Percentiles rank a stretch among this genome's conserved stretches.
phyloP scores from a whole-genome alignment of 2,329 filamentous ascomycete species.

The Xylariaceae sp. region DNA sequence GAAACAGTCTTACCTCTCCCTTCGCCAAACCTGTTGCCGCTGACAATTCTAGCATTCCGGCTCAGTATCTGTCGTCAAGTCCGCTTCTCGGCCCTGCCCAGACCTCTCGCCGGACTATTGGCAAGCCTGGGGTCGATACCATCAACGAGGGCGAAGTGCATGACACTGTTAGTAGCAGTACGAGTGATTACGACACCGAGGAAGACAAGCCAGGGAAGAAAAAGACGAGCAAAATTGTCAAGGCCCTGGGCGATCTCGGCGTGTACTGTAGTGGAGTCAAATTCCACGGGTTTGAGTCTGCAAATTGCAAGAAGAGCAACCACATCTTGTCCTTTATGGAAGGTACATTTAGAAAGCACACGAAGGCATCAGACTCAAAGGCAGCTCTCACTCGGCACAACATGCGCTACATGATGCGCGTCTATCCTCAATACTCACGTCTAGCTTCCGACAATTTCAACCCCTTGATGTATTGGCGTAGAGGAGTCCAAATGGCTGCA shows the following conservation, averaged over 20 bases:
- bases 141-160: conserved; percentile 55
- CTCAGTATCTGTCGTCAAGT: conserved; percentile 50
- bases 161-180: conserved; percentile 53
- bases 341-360: conserved; percentile 77
- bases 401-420: conserved; percentile 83
- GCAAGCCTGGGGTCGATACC: conserved; percentile 49
- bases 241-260: conserved; percentile 77
- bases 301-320: conserved; percentile 81
- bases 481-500: conserved; percentile 95
- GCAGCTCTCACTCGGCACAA: conserved; percentile 83
- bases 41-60: conserved; percentile 52
- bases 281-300: conserved; percentile 72
- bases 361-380: conserved; percentile 71
- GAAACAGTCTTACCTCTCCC: conserved; percentile 74
- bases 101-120: conserved; percentile 44
- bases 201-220: conserved; percentile 54
- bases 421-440: conserved; percentile 82
- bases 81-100: conserved; percentile 48
- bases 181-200: conserved; percentile 76
- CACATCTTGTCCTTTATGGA: conserved; percentile 96
- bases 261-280: conserved; percentile 74
- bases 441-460: conserved; percentile 92
- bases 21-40: conserved; percentile 59
- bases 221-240: conserved; percentile 79
- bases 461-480: conserved; percentile 87